Conservation (phyloP, 768 basidiomycete species). For the Calvatia gigantea region DNA sequence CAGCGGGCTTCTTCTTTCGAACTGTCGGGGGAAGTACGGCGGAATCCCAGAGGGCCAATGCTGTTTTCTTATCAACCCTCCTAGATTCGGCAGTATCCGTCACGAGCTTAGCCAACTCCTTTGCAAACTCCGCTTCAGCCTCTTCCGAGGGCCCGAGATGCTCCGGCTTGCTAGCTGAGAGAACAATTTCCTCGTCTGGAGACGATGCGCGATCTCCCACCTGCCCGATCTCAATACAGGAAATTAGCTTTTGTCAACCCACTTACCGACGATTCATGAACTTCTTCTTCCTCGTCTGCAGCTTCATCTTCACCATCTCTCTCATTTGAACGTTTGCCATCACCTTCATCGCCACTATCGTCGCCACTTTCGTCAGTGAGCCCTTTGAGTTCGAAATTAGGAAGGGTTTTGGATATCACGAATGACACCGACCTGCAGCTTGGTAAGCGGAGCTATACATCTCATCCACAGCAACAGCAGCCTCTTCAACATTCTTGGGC, state of each 20-base stretch:
- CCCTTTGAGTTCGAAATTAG: neutral
- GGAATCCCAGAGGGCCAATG: slow-evolving; percentile 85
- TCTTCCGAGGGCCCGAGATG: slow-evolving; percentile 81
- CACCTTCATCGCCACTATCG: slow-evolving; percentile 66
- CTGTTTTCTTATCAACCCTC: slow-evolving; percentile 86
- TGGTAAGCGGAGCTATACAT: slow-evolving; percentile 73
- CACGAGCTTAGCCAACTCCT: slow-evolving; percentile 93
- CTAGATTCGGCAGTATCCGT: slow-evolving; percentile 82
- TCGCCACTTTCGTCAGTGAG: slow-evolving; percentile 47
- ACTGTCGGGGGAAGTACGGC: slow-evolving; percentile 66
- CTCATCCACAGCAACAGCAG: slow-evolving; percentile 85
- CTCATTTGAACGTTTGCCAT: slow-evolving; percentile 47
- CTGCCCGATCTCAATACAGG: slow-evolving; percentile 27
- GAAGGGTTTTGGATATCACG: neutral
- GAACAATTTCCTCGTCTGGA: slow-evolving; percentile 77
- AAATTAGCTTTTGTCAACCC: neutral
- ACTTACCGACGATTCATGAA: slow-evolving; percentile 54
- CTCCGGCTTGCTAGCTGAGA: slow-evolving; percentile 60
- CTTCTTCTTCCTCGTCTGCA: slow-evolving; percentile 60
- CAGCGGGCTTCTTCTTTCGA: slow-evolving; percentile 65
- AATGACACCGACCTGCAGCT: slow-evolving; percentile 45
- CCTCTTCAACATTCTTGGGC: slow-evolving; percentile 78
- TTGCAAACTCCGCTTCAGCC: slow-evolving; percentile 90
- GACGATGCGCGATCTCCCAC: slow-evolving; percentile 71
- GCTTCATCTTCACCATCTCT: slow-evolving; percentile 51